Base-by-base conservation (phyloP, 257 asterid species). In the Solanum lignicaule region DNA sequence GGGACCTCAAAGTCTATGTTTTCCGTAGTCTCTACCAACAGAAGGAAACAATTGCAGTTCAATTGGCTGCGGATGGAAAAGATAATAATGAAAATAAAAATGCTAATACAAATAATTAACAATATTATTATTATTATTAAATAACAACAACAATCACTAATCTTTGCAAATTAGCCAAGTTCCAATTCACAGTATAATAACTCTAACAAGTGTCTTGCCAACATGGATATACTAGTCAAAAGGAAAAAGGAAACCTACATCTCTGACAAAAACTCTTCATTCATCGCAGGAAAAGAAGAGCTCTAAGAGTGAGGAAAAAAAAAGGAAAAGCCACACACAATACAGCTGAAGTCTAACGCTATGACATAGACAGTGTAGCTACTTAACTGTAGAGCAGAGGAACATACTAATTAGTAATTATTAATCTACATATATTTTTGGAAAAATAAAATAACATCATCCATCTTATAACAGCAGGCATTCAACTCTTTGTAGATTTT, bases 11-110 rank as follows among this genome's bases (percentile, higher is more conserved):
- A 35, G 35, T 27, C 83, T 74, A 65, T 35, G 23, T 46, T 52
- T 82, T 18, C 65, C 84, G 85, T 46, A 38, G 62, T 29, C 86
- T 46, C 73, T 87, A 84, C 89, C 91, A 83, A 86, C 85, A 89
- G 86, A 81, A 85, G 84, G 62, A 38, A 88, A 65, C 86, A 68
- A 82, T 65, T 69, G 90, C 41, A 65, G 39, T 82, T 83, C 16
- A 66, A 66, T 85, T 72, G 46, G 84, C 35, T 72, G 55, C n/a
- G 16, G 46, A 86, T 78, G 65, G 55, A 39, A 69, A 31, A 35
- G 72, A 68, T 68, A 85, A 41, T 85, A 65, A 36, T 85, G 48
- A 68, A 62, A 62, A 62, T 69, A 85, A 68, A 9, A 68, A 39
- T 39, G 69, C 29, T 68, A 85, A 68, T 39, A 66, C 14, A 39